phyloP scores from a whole-genome alignment of 768 basidiomycete genomes.

The Suillus paluster region DNA sequence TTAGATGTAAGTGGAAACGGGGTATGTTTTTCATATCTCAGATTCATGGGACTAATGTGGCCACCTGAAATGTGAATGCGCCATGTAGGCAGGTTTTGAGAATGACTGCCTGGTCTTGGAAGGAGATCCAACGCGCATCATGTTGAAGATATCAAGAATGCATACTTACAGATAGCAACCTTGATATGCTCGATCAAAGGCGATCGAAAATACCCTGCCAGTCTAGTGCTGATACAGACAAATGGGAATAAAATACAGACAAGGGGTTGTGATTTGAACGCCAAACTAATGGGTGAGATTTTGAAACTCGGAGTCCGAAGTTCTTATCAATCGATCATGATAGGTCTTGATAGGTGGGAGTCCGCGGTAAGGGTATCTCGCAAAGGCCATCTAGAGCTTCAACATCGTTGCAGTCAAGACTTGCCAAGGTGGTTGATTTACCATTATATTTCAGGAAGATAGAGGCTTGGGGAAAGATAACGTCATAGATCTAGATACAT shows the following conservation, averaged over 20 bases:
- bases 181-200: not conserved
- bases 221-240: not conserved
- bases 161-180: no score
- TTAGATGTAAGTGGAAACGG: no score
- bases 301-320: not conserved
- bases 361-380: not conserved
- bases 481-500: constrained; percentile 1
- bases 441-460: not conserved
- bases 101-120: not conserved
- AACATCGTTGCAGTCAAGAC: not conserved
- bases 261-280: not conserved
- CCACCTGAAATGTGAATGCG: no score
- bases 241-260: not conserved
- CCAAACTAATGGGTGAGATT: not conserved
- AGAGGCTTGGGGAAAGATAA: not conserved
- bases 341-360: not conserved
- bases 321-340: not conserved
- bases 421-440: not conserved
- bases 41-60: no score
- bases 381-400: not conserved
- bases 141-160: not conserved
- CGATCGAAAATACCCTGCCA: not conserved
- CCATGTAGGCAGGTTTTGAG: not conserved
- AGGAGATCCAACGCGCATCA: not conserved
- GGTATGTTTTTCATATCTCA: no score